phyloP scores from a whole-genome alignment of 1,139 yeast genomes.

The Pichia norvegensis region DNA sequence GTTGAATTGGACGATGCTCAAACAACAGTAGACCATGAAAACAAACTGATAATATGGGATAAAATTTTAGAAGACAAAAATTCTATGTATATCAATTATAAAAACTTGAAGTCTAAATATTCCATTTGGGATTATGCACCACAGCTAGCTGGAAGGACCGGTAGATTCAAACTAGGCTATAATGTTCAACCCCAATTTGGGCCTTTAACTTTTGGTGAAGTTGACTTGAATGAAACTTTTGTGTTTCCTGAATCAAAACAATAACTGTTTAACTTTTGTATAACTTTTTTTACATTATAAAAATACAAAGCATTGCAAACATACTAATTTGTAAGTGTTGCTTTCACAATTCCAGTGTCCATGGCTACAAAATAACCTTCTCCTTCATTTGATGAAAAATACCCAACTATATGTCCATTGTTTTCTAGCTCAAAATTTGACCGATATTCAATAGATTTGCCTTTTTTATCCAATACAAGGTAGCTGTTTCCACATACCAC shows the following conservation, averaged over 20 bases:
- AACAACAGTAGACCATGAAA: slow-evolving; percentile 12
- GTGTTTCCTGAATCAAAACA: slow-evolving; percentile 24
- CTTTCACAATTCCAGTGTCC: background rate
- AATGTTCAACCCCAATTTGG: slow-evolving; percentile 91
- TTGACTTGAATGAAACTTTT: slow-evolving; percentile 33
- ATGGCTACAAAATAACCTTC: background rate
- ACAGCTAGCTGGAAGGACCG: slow-evolving; percentile 58
- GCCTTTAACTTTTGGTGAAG: slow-evolving; percentile 61
- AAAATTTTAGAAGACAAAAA: slow-evolving; percentile 54
- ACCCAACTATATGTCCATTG: background rate
- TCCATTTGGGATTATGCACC: slow-evolving; percentile 83
- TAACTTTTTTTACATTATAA: background rate
- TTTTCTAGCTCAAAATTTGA: background rate
- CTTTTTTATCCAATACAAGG: slow-evolving; percentile 4
- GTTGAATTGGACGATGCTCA: slow-evolving; percentile 58
- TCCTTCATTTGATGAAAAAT: background rate
- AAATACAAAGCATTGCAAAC: background rate
- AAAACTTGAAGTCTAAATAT: slow-evolving; percentile 60
- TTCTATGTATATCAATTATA: slow-evolving; percentile 49
- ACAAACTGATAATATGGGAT: slow-evolving; percentile 86
- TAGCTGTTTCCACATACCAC: background rate
- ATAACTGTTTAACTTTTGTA: background rate
- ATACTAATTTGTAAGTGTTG: background rate
- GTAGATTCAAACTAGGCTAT: slow-evolving; percentile 73
- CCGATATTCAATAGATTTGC: slow-evolving; percentile 1